These are phyloP conservation scores for Chlorella sp. DNA, from an alignment of 139 green algal species.

Conservation along the genomic window DNA sequence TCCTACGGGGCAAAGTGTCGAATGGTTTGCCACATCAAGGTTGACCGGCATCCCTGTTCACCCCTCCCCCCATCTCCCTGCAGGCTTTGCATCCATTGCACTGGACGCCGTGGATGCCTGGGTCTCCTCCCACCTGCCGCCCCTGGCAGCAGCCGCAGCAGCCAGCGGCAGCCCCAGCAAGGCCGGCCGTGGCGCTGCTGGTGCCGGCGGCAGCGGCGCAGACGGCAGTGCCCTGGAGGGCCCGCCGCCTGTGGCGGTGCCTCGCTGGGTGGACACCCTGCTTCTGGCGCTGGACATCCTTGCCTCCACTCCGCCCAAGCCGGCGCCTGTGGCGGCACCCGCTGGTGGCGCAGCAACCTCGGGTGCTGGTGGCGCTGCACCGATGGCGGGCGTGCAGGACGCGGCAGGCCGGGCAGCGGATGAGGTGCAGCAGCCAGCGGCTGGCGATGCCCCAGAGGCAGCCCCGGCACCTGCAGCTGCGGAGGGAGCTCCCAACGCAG, in stretches of 20 bases:
- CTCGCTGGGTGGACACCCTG: conserved; percentile 84
- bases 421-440: background rate
- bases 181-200: background rate
- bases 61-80: background rate
- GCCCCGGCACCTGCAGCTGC: background rate
- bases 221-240: background rate
- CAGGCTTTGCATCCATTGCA: conserved; percentile 39
- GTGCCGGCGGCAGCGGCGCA: background rate
- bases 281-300: conserved; percentile 84
- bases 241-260: conserved; percentile 50
- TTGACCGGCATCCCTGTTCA: too few relatives aligned
- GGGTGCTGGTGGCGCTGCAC: background rate
- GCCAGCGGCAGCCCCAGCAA: background rate
- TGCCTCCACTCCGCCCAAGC: conserved; percentile 47
- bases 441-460: background rate
- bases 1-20: too few relatives aligned
- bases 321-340: background rate
- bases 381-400: background rate
- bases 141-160: conserved; percentile 8
- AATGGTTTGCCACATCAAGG: too few relatives aligned
- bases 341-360: background rate
- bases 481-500: background rate
- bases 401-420: background rate
- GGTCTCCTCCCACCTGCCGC: conserved; percentile 49
- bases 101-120: conserved; percentile 76